phyloP scores from a whole-genome alignment of 176 grass and related monocot species.

The Saccharum spontaneum region DNA sequence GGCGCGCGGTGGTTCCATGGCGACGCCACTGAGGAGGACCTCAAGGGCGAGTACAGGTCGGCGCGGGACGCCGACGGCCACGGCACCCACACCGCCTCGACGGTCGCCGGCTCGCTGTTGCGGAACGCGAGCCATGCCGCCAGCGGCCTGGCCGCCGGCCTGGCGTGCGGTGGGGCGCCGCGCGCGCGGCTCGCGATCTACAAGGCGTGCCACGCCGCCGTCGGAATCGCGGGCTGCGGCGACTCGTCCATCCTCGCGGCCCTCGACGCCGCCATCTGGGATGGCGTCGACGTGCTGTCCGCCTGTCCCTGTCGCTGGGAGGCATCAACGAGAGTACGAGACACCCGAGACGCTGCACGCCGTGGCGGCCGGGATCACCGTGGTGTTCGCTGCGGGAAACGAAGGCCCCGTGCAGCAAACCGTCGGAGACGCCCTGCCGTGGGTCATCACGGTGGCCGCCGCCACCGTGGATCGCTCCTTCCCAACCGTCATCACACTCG shows the following conservation, averaged over 20 bases:
- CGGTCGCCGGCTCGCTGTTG: slow-evolving; percentile 32
- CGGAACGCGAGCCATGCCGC: not conserved
- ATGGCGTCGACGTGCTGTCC: slow-evolving; percentile 68
- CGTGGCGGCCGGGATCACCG: slow-evolving; percentile 37
- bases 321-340: not conserved
- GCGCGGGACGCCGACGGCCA: slow-evolving; percentile 33
- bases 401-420: not conserved
- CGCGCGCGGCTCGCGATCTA: slow-evolving; percentile 53
- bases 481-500: no score
- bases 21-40: rapidly evolving
- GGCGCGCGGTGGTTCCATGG: slow-evolving; percentile 8
- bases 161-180: slow-evolving; percentile 52
- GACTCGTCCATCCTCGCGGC: not conserved
- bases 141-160: slow-evolving; percentile 43
- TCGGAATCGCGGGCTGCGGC: rapidly evolving
- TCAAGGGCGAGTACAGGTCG: slow-evolving; percentile 32
- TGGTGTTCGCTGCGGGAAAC: not conserved
- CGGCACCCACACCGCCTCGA: slow-evolving; percentile 53
- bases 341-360: not conserved
- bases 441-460: slow-evolving; percentile 53
- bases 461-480: slow-evolving; percentile 1
- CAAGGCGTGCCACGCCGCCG: slow-evolving; percentile 15
- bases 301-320: slow-evolving; percentile 39
- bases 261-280: slow-evolving; percentile 54
- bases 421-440: not conserved